These are phyloP conservation scores for Sugiyamaella boreocaroliniensis DNA, from an alignment of 805 yeast species.

Conservation along the genomic window DNA sequence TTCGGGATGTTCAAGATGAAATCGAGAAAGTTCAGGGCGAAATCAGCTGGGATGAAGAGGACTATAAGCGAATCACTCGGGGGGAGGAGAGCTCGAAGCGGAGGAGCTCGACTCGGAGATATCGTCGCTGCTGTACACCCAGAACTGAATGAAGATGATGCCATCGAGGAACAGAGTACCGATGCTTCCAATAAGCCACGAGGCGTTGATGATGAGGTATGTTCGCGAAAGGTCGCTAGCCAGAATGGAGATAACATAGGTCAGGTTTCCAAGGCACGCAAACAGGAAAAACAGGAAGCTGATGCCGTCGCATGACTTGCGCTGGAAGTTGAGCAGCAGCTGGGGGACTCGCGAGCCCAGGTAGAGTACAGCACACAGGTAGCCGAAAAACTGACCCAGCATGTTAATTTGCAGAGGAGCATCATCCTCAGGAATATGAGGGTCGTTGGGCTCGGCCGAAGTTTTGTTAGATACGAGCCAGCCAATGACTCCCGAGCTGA, in stretches of 20 bases:
- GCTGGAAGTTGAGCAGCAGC: slow-evolving; percentile 70
- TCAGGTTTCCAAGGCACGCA: slow-evolving; percentile 90
- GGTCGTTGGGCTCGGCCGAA: slow-evolving; percentile 36
- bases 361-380: slow-evolving; percentile 41
- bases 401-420: slow-evolving; percentile 54
- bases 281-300: slow-evolving; percentile 88
- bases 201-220: slow-evolving; percentile 72
- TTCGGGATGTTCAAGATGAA: too few species aligned
- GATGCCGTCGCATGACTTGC: slow-evolving; percentile 93
- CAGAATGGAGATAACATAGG: slow-evolving; percentile 81
- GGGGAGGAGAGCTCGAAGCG: neutral
- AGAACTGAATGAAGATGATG: slow-evolving; percentile 78
- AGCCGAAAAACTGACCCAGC: slow-evolving; percentile 82
- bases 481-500: slow-evolving; percentile 76
- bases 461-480: slow-evolving; percentile 53
- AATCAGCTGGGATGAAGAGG: too few species aligned
- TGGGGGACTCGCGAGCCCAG: slow-evolving; percentile 92
- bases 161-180: slow-evolving; percentile 85
- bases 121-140: slow-evolving; percentile 44
- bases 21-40: too few species aligned
- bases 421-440: slow-evolving; percentile 23
- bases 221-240: slow-evolving; percentile 62
- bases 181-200: slow-evolving; percentile 88
- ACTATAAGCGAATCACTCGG: too few species aligned
- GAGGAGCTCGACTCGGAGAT: neutral